Evolutionary conservation across 257 asterid genomes (phyloP).

Genomic region (Solanum chilense): DNA sequence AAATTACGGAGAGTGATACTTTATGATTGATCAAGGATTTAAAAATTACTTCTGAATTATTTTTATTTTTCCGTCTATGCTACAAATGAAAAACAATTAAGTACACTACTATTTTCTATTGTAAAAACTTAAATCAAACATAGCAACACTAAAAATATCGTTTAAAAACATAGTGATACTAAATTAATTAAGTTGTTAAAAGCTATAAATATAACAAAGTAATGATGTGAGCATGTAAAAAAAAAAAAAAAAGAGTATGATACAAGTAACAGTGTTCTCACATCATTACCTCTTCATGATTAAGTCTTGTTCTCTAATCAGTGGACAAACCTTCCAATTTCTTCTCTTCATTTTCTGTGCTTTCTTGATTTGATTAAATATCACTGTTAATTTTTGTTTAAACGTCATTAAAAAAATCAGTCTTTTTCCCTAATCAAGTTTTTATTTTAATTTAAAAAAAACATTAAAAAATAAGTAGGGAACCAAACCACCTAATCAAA

Average conservation of each 20-base stretch:
- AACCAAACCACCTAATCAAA: not conserved
- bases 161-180: no score
- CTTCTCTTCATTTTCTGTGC: not conserved
- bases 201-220: not conserved
- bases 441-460: not conserved
- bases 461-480: not conserved
- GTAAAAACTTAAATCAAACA: not conserved
- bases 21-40: not conserved
- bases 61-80: not conserved
- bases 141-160: not conserved
- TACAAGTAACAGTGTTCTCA: not conserved
- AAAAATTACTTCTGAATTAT: no score
- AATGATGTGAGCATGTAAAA: not conserved
- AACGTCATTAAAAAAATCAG: not conserved
- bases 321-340: not conserved
- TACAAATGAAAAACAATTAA: not conserved
- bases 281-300: conserved; percentile 3
- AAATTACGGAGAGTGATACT: not conserved
- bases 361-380: not conserved
- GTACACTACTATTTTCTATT: not conserved
- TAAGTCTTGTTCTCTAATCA: not conserved
- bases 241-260: not conserved
- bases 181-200: not conserved
- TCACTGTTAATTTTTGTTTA: not conserved
- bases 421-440: not conserved